These are phyloP conservation scores for Takashimella tepidaria DNA, from an alignment of 1,284 basidiomycete species.

Conservation along the genomic window DNA sequence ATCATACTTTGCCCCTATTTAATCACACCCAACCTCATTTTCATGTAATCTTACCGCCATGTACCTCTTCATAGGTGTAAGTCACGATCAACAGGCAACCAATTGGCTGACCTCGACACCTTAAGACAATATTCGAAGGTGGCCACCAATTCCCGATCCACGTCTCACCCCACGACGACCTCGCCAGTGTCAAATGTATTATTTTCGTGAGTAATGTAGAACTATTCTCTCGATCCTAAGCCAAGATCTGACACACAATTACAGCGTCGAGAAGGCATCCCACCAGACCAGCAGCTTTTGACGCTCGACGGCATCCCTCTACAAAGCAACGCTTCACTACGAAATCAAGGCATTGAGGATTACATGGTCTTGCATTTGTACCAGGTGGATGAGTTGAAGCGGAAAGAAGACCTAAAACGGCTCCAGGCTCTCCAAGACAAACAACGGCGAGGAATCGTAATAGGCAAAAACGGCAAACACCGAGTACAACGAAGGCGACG, in stretches of 20 bases:
- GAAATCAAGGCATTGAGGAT: not conserved
- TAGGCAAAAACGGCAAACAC: not conserved
- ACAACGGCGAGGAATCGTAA: not conserved
- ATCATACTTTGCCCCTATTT: too few relatives aligned
- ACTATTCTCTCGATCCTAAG: not conserved
- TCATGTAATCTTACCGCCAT: too few relatives aligned
- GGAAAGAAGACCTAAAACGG: conserved; percentile 1
- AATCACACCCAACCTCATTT: too few relatives aligned
- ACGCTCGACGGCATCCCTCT: conserved; percentile 1
- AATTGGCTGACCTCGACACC: not conserved
- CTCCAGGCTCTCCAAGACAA: not conserved
- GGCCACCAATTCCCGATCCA: conserved; percentile 5
- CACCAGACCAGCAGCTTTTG: not conserved
- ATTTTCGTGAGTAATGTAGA: not conserved
- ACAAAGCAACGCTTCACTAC: not conserved
- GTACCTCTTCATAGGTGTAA: conserved; percentile 6
- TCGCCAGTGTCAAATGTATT: not conserved
- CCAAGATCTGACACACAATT: not conserved
- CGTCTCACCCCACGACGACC: not conserved
- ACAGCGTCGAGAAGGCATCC: conserved; percentile 1
- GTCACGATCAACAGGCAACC: not conserved
- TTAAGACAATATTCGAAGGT: not conserved
- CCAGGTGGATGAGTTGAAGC: not conserved
- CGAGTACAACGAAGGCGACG: not conserved
- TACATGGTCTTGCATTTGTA: conserved; percentile 3